Base-by-base conservation (phyloP, 2,329 filamentous ascomycete species). In the Exophiala sp. region DNA sequence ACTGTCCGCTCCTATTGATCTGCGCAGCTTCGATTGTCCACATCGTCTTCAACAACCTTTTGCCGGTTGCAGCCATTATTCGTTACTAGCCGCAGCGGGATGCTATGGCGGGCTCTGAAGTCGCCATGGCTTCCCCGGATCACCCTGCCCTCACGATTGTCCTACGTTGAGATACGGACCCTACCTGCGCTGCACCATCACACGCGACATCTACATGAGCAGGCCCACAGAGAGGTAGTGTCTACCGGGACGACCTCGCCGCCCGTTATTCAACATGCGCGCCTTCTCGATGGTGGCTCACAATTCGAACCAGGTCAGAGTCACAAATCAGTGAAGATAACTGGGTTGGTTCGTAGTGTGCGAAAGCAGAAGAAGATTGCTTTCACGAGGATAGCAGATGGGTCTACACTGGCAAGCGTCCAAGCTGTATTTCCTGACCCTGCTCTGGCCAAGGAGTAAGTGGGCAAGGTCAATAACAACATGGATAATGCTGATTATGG, bases 311-410 rank as follows among this genome's bases (percentile, higher is more conserved):
- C 33, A n/a, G 32, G 24, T 20, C 12, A 45, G 14, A 32, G 16
- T 9, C 40, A 46, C 24, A 36, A 43, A 18, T n/a, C 38, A 3
- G 47, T 61, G 38, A 52, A 51, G 33, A 47, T 64, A 18, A 48
- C 52, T 10, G 62, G 62, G 8, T 45, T 62, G 24, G 60, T 64
- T 11, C 62, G 59, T 39, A 62, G 60, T 32, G 54, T 96, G 56
- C 82, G 92, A 58, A 88, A 89, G 69, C 91, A 95, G 76, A 95
- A 96, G 69, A 81, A 81, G 18, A 78, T 87, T 55, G 85, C 87
- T 4, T 97, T 99, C 73, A 86, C 91, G 48, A 83, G 90, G 55
- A 78, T 97, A 48, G 86, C 87, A 9, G 94, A 99, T 76, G 94
- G 94, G 41, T 95, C 91, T 10, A 90, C 88, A 39, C 77, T 89